Conservation (phyloP, 176 grass and related monocot genomes). For the Aegilops speltoides region DNA sequence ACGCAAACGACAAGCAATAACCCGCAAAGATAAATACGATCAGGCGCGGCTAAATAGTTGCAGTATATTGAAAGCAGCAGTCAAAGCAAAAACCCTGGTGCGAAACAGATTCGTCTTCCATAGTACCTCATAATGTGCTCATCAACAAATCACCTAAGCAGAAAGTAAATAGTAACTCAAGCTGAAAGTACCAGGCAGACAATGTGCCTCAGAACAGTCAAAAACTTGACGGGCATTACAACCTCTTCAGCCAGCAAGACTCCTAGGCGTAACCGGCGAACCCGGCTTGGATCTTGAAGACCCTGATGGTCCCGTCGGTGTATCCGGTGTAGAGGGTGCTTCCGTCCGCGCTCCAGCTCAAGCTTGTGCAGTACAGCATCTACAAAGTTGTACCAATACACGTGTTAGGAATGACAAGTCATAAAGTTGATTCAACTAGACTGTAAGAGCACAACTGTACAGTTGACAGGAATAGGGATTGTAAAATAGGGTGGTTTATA, state of each 20-base stretch:
- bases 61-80: background rate
- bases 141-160: constrained; percentile 35
- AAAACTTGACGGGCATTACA: constrained; percentile 38
- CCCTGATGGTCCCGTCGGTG: constrained; percentile 63
- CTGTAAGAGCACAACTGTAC: no score
- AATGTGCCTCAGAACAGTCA: constrained; percentile 28
- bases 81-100: background rate
- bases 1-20: background rate
- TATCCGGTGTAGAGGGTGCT: constrained; percentile 55
- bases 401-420: background rate
- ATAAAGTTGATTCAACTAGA: background rate
- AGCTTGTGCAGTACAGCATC: constrained; percentile 67
- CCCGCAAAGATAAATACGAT: background rate
- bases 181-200: constrained; percentile 26
- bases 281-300: constrained; percentile 48
- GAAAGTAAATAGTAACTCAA: constrained; percentile 20
- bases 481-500: no score
- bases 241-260: background rate
- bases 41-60: background rate
- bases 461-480: no score
- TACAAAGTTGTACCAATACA: background rate
- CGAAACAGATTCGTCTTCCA: constrained; percentile 26
- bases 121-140: constrained; percentile 32
- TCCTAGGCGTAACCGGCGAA: background rate
- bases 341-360: constrained; percentile 70